These are phyloP conservation scores for Syzygium oleosum DNA, from an alignment of 345 rosid species.

Conservation along the genomic window DNA sequence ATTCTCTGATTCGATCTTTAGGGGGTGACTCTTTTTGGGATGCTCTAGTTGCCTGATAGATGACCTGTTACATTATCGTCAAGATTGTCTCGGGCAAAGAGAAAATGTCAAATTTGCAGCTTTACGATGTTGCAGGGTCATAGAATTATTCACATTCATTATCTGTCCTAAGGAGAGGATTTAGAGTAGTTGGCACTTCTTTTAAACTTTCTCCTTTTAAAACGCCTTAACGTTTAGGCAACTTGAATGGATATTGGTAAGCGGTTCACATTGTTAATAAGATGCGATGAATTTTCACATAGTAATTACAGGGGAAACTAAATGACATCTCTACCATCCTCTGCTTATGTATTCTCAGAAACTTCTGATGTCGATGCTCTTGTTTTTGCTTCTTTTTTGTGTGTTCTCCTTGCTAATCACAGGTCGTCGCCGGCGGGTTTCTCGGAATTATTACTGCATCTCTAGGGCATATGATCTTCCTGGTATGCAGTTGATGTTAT, in stretches of 20 bases:
- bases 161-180: not conserved
- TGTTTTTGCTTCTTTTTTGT: not conserved
- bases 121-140: not conserved
- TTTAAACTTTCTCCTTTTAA: not conserved
- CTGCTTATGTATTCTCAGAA: not conserved
- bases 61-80: not conserved
- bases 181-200: not conserved
- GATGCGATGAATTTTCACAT: not conserved
- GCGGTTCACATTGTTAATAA: not conserved
- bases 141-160: not conserved
- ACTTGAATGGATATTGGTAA: not conserved
- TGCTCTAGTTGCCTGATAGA: not conserved
- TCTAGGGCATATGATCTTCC: slow-evolving; percentile 43
- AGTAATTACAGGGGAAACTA: not conserved
- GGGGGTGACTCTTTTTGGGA: not conserved
- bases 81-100: not conserved
- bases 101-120: not conserved
- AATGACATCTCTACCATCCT: not conserved
- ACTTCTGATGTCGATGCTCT: not conserved
- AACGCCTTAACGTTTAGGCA: not conserved
- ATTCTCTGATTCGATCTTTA: not conserved
- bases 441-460: slow-evolving; percentile 56
- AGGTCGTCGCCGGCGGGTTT: slow-evolving; percentile 79
- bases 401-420: not conserved
- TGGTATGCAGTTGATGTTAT: slow-evolving; percentile 13